These are phyloP conservation scores for Yamadazyma sp. DNA, from an alignment of 1,139 yeast genomes.

Conservation along the genomic window DNA sequence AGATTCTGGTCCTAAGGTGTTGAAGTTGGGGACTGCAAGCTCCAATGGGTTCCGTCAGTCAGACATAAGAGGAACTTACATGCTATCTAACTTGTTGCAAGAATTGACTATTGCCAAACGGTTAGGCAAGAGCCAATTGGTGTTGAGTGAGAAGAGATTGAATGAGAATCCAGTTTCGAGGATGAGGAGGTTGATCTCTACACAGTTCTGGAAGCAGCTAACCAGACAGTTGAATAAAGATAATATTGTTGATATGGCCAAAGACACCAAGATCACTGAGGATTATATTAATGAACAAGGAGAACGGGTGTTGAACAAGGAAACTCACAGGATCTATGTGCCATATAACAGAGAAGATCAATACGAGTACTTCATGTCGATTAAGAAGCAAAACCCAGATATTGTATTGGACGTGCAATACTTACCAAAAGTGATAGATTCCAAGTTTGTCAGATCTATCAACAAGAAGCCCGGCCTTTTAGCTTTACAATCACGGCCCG, in stretches of 20 bases:
- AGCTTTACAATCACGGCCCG: constrained; percentile 68
- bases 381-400: constrained; percentile 57
- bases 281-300: constrained; percentile 47
- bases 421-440: constrained; percentile 58
- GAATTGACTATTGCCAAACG: constrained; percentile 86
- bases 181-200: constrained; percentile 68
- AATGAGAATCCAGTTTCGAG: constrained; percentile 87
- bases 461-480: constrained; percentile 84
- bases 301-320: constrained; percentile 26
- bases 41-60: constrained; percentile 76
- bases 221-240: constrained; percentile 70
- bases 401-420: constrained; percentile 72
- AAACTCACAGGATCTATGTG: constrained; percentile 72
- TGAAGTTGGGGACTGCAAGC: constrained; percentile 79
- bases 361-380: constrained; percentile 61
- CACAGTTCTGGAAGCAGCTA: constrained; percentile 78
- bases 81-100: constrained; percentile 84
- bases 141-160: constrained; percentile 78
- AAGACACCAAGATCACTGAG: constrained; percentile 72
- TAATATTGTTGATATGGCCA: constrained; percentile 69
- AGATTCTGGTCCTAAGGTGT: constrained; percentile 89
- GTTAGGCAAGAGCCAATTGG: constrained; percentile 73
- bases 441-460: constrained; percentile 73
- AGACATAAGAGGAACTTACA: constrained; percentile 85
- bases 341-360: constrained; percentile 74